A percentile compares a stretch with the other conserved stretches of the same genome.
These are phyloP conservation scores for Durio zibethinus DNA, from an alignment of 345 rosid species.

Conservation along the genomic window DNA sequence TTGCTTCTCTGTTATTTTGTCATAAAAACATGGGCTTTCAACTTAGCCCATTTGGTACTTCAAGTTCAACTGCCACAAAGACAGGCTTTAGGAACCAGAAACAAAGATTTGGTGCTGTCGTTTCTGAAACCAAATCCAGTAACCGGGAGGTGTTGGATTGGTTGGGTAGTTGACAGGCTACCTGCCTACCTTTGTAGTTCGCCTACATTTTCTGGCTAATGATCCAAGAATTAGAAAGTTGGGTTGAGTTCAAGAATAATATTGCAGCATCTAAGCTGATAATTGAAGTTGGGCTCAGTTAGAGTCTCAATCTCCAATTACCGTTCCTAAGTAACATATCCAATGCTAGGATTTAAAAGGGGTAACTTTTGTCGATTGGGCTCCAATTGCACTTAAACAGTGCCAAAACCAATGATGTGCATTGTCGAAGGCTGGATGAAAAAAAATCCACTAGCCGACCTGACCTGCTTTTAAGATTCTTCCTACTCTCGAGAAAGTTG, in stretches of 20 bases:
- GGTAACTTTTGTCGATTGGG: background rate
- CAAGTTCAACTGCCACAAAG: background rate
- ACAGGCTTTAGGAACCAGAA: background rate
- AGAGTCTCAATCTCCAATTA: too few species aligned
- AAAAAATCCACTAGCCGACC: background rate
- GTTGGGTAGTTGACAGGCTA: too few species aligned
- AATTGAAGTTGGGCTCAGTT: too few species aligned
- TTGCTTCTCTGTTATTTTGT: background rate
- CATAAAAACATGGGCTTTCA: constrained; percentile 10
- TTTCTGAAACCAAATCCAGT: background rate
- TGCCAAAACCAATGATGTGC: background rate
- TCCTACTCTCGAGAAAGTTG: background rate
- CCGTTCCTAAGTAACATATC: too few species aligned
- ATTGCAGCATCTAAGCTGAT: too few species aligned
- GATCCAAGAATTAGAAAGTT: constrained; percentile 15
- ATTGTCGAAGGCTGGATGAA: background rate
- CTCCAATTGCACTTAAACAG: background rate
- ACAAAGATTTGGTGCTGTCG: background rate
- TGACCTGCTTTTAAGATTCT: background rate
- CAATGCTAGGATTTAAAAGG: too few species aligned
- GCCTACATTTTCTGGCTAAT: too few species aligned
- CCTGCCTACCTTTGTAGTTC: too few species aligned
- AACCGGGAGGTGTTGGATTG: constrained; percentile 15
- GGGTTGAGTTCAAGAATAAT: too few species aligned
- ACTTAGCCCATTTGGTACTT: background rate